Conservation (phyloP, 108 stramenopile genomes). For the Nitzschia sp. region DNA sequence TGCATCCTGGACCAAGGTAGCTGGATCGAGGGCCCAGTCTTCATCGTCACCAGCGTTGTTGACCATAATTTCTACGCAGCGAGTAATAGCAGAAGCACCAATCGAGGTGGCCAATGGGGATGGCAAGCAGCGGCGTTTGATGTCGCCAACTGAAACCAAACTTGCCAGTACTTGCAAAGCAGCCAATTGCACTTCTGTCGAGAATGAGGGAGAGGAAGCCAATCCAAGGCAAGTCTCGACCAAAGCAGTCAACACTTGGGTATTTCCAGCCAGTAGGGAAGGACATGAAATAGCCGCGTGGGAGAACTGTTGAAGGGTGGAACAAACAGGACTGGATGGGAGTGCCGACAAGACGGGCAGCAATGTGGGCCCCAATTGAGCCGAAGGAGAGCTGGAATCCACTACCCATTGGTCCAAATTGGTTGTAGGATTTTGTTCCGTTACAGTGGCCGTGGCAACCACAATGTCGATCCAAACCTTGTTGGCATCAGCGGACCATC, state of each 20-base stretch:
- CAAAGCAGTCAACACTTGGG: constrained; percentile 29
- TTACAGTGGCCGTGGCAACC: constrained; percentile 48
- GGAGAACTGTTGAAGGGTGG: constrained; percentile 30
- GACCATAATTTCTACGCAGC: constrained; percentile 39
- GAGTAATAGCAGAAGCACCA: constrained; percentile 11
- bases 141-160: constrained; percentile 46
- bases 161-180: constrained; percentile 55
- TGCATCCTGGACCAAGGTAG: constrained; percentile 41
- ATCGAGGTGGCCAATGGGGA: constrained; percentile 18
- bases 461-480: constrained; percentile 39
- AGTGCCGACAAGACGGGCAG: constrained; percentile 10
- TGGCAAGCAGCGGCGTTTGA: constrained; percentile 40
- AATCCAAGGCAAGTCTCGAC: constrained; percentile 49
- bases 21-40: constrained; percentile 52
- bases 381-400: constrained; percentile 31
- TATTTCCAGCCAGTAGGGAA: constrained; percentile 54
- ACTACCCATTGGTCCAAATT: constrained; percentile 35
- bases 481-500: constrained; percentile 20
- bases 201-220: constrained; percentile 5
- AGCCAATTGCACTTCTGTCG: constrained; percentile 30
- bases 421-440: constrained; percentile 5
- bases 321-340: neutral
- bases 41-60: constrained; percentile 26
- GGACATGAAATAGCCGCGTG: constrained; percentile 43
- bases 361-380: constrained; percentile 30